Percentiles rank a stretch among this genome's conserved stretches.
phyloP scores from a whole-genome alignment of 495 filamentous ascomycete genomes.

The Daldinia childiae region DNA sequence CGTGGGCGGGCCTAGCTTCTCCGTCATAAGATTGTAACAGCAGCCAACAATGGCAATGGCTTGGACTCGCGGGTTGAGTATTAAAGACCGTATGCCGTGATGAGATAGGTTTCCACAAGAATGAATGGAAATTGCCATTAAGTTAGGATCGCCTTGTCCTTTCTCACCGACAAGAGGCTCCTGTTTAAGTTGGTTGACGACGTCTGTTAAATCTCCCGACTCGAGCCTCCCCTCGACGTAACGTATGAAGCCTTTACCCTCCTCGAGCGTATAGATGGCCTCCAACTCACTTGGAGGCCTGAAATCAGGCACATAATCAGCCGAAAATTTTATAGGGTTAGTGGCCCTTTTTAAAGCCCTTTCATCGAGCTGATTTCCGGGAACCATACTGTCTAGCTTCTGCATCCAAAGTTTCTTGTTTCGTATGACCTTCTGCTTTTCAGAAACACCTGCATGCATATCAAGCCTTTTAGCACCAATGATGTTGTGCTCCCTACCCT shows the following conservation, averaged over 20 bases:
- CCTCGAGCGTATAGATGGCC: slow-evolving; percentile 56
- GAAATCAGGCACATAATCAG: slow-evolving; percentile 54
- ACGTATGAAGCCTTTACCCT: slow-evolving; percentile 72
- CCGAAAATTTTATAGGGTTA: slow-evolving; percentile 47
- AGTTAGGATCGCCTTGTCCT: slow-evolving; percentile 52
- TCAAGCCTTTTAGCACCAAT: slow-evolving; percentile 85
- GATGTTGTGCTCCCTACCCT: slow-evolving; percentile 86
- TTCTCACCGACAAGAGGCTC: slow-evolving; percentile 43
- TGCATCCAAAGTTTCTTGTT: slow-evolving; percentile 78
- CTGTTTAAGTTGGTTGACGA: slow-evolving; percentile 57
- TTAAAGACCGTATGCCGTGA: slow-evolving; percentile 85
- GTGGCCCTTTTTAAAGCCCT: slow-evolving; percentile 52
- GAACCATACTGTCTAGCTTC: slow-evolving; percentile 51
- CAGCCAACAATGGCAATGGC: slow-evolving; percentile 95
- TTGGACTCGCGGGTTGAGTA: slow-evolving; percentile 81
- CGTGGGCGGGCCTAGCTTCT: slow-evolving; percentile 84
- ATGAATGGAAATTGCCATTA: slow-evolving; percentile 94
- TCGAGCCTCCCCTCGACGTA: slow-evolving; percentile 70
- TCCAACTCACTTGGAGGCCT: slow-evolving; percentile 57
- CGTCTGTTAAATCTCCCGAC: slow-evolving; percentile 66
- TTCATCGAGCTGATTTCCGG: slow-evolving; percentile 52
- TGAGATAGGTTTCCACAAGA: slow-evolving; percentile 98
- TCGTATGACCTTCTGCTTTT: slow-evolving; percentile 71
- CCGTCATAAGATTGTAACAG: slow-evolving; percentile 96
- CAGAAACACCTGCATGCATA: slow-evolving; percentile 72